Conservation (phyloP, 139 green algal species). For the Chlorella vulgaris region DNA sequence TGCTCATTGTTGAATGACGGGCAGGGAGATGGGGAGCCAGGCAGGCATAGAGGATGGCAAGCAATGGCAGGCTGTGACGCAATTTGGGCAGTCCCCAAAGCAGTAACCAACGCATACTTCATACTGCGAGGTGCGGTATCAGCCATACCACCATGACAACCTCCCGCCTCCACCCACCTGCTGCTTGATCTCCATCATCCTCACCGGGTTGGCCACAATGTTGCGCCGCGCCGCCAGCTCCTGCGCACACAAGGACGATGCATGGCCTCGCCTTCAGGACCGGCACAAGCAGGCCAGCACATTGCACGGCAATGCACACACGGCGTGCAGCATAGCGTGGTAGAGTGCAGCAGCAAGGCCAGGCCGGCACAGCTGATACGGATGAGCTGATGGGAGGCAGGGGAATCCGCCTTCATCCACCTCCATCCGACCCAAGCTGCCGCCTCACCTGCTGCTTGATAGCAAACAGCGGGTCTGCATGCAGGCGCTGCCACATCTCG, state of each 20-base stretch:
- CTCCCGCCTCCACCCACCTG: conserved; percentile 21
- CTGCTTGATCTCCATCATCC: conserved; percentile 49
- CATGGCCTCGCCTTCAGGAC: too few relatives aligned
- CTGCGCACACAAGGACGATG: not conserved
- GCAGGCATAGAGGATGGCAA: too few relatives aligned
- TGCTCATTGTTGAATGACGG: too few relatives aligned
- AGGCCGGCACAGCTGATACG: too few relatives aligned
- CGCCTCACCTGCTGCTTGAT: conserved; percentile 65
- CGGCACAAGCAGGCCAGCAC: not conserved
- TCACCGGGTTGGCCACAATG: conserved; percentile 72
- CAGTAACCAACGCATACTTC: too few relatives aligned
- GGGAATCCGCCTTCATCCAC: too few relatives aligned
- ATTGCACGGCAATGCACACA: not conserved
- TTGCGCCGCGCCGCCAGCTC: conserved; percentile 65
- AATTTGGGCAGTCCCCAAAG: too few relatives aligned
- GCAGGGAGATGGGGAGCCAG: too few relatives aligned
- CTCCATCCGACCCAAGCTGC: too few relatives aligned
- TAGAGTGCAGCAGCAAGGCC: not conserved
- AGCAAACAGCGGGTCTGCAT: conserved; percentile 92
- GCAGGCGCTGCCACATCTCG: conserved; percentile 90
- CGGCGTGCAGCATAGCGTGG: not conserved
- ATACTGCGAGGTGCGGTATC: too few relatives aligned
- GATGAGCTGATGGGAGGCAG: too few relatives aligned
- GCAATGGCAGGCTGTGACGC: too few relatives aligned
- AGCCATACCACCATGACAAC: not conserved